phyloP scores from a whole-genome alignment of 306 rosid genomes.

The Calophaca sinica region DNA sequence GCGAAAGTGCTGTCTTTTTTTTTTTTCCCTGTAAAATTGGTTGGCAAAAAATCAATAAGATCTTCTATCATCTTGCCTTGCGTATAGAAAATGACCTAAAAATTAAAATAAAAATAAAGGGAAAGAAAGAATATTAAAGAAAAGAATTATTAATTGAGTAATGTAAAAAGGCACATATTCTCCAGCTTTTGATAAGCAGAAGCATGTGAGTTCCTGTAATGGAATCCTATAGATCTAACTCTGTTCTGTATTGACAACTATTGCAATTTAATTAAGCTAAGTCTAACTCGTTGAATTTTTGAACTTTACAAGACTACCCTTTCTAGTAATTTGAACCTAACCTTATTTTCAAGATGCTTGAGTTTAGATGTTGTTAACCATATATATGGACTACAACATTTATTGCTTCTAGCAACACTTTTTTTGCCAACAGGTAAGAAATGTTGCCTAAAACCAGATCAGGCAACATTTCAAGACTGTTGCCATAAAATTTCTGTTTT shows the following conservation, averaged over 20 bases:
- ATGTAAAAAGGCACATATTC: conserved; percentile 69
- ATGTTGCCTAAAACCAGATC: too few relatives aligned
- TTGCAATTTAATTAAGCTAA: conserved; percentile 45
- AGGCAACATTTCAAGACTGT: too few relatives aligned
- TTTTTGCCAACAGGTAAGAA: too few relatives aligned
- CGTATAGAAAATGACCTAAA: conserved; percentile 47
- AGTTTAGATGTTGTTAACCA: not conserved
- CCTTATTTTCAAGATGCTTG: not conserved
- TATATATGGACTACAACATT: too few relatives aligned
- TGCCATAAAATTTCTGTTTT: too few relatives aligned
- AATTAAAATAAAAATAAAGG: conserved; percentile 35
- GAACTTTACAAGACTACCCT: conserved; percentile 40
- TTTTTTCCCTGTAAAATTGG: conserved; percentile 36
- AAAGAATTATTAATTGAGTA: conserved; percentile 40
- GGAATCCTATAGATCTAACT: conserved; percentile 75
- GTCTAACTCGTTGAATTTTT: conserved; percentile 37
- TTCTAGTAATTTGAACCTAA: conserved; percentile 26
- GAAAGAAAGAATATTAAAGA: conserved; percentile 40
- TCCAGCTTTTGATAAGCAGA: conserved; percentile 69
- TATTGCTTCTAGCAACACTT: too few relatives aligned
- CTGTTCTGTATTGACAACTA: conserved; percentile 52
- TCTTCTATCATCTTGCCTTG: conserved; percentile 48
- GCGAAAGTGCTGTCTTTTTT: conserved; percentile 38
- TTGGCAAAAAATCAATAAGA: conserved; percentile 46
- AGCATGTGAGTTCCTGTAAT: conserved; percentile 75